Evolutionary conservation across 495 filamentous ascomycete genomes (phyloP).

Genomic region (Darksidea phi): DNA sequence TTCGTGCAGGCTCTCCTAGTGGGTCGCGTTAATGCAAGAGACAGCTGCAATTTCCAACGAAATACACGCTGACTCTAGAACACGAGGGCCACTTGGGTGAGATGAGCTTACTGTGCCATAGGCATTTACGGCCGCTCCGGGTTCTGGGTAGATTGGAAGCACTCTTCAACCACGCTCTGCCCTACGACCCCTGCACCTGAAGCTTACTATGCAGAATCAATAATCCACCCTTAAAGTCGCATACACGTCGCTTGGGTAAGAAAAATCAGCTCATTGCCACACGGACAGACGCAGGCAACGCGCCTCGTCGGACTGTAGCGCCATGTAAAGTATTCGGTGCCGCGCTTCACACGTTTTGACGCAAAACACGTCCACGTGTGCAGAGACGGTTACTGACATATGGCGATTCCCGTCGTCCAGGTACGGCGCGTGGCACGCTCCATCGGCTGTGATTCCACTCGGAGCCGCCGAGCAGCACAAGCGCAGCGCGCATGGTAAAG

Average conservation of each 20-base stretch:
- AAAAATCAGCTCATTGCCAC: constrained; percentile 1
- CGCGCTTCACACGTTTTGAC: too few relatives aligned
- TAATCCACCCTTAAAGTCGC: background rate
- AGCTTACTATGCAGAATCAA: background rate
- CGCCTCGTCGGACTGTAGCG: background rate
- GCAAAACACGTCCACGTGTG: constrained; percentile 4
- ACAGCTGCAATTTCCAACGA: too few relatives aligned
- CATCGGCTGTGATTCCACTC: background rate
- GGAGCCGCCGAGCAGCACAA: background rate
- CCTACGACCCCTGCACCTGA: background rate
- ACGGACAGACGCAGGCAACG: background rate
- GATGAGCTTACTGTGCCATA: too few relatives aligned
- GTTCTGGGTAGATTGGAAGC: too few relatives aligned
- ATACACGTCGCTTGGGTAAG: background rate
- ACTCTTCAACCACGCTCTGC: background rate
- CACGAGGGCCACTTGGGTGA: too few relatives aligned
- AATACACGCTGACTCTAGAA: too few relatives aligned
- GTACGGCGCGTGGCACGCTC: background rate
- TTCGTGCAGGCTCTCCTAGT: too few relatives aligned
- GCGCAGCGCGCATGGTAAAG: background rate
- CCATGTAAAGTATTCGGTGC: background rate
- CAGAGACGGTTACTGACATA: constrained; percentile 3
- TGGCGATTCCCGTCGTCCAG: constrained; percentile 12
- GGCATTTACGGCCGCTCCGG: too few relatives aligned
- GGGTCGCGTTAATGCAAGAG: too few relatives aligned